Base-by-base conservation (phyloP, 306 rosid genomes). In the Macrotyloma uniflorum region DNA sequence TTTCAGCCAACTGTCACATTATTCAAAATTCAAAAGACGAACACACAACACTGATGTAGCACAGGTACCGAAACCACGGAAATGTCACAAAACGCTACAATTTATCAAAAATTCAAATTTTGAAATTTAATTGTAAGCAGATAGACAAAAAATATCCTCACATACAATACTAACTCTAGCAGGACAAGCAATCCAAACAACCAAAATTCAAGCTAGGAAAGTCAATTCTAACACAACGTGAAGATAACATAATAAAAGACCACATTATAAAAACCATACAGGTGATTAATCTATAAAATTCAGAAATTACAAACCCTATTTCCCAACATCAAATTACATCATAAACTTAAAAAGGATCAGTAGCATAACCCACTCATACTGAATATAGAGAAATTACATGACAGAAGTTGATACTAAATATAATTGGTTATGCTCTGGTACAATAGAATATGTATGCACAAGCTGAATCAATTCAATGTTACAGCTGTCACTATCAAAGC, bases 81-180 rank as follows among this genome's bases (percentile, higher is more conserved):
- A 75, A 50, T 28, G 43, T 24, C 33, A 28, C 49, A 23, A n/a
- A 22, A 42, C 22, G 70, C 20, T 51, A 40, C 8, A 46, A 49
- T 70, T 61, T 51, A 45, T 42, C 45, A 63, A 82, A 70, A 53
- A 46, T 61, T 70, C 61, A 53, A 74, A 67, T n/a, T 42, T 55
- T 64, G 30, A 67, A 81, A 35, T 45, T 74, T 18, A 58, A 49
- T 19, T 22, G 33, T 74, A 46, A 59, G 69, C 63, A 15, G 68
- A 62, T 61, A 47, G 51, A 68, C 8, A 68, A 36, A 54, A 45
- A 58, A 15, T 40, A 66, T 49, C 64, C 72, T 22, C 43, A 50
- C 14, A 57, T 32, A 64, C 30, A 75, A 50, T 33, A 13, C 24
- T 75, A 36, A 19, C 55, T 35, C 69, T 30, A 49, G 59, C 46